Evolutionary conservation across 352 stramenopile species (phyloP).

Genomic region (Pythium utonaiense): DNA sequence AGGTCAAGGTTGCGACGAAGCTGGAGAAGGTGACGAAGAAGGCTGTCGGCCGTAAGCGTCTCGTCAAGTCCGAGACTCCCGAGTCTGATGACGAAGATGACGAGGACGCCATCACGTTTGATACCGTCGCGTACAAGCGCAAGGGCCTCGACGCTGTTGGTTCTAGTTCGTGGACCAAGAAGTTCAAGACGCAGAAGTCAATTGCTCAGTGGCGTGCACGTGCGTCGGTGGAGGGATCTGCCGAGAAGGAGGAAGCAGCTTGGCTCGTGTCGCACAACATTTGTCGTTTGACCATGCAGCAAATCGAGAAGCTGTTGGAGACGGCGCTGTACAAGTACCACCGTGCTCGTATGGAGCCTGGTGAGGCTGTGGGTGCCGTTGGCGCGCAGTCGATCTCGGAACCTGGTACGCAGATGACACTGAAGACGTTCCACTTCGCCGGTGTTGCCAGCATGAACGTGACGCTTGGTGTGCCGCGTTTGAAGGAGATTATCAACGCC

Average conservation of each 20-base stretch:
- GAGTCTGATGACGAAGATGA: conserved; percentile 38
- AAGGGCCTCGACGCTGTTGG: conserved; percentile 67
- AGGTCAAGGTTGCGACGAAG: conserved; percentile 56
- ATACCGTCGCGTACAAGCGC: conserved; percentile 56
- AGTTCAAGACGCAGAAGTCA: conserved; percentile 48
- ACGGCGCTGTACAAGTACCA: conserved; percentile 84
- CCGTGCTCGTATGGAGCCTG: conserved; percentile 89
- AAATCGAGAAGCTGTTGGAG: conserved; percentile 78
- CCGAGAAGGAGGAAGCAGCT: conserved; percentile 68
- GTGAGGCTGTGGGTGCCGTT: conserved; percentile 96
- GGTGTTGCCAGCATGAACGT: conserved; percentile 99
- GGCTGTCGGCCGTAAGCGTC: conserved; percentile 35
- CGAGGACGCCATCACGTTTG: conserved; percentile 44
- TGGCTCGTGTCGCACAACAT: conserved; percentile 89
- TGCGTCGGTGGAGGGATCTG: conserved; percentile 42
- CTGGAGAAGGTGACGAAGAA: conserved; percentile 59
- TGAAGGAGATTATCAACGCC: conserved; percentile 97
- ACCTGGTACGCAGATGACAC: conserved; percentile 94
- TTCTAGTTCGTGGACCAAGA: conserved; percentile 52
- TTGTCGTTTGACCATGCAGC: conserved; percentile 84
- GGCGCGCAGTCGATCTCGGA: conserved; percentile 97
- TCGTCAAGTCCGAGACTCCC: conserved; percentile 41
- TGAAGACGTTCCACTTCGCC: conserved; percentile 99
- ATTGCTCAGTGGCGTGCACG: conserved; percentile 54
- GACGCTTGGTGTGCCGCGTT: conserved; percentile 98